Conservation (phyloP, 2,329 filamentous ascomycete species). For the Fusarium sp. region DNA sequence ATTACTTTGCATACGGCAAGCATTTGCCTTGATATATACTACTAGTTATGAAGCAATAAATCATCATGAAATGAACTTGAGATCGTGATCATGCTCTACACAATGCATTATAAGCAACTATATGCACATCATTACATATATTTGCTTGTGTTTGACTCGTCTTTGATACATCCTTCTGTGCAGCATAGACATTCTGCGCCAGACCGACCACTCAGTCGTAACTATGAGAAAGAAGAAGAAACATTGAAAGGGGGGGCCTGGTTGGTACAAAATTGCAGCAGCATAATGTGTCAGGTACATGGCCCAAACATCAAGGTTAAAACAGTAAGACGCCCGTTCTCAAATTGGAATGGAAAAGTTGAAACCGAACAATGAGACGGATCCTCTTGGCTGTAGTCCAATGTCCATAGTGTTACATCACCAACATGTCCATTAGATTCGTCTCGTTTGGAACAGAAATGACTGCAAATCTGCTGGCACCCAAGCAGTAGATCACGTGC, state of each 20-base stretch:
- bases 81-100: neutral
- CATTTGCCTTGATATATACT: conserved; percentile 5
- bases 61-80: neutral
- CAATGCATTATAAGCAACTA: no score
- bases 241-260: neutral
- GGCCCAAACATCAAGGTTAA: neutral
- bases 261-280: neutral
- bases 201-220: neutral
- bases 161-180: neutral
- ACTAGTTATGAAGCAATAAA: conserved; percentile 1
- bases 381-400: neutral
- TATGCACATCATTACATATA: neutral
- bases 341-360: neutral
- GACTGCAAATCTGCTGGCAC: neutral
- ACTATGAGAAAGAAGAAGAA: neutral
- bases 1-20: neutral
- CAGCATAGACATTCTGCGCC: neutral
- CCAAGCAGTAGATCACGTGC: neutral
- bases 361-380: neutral
- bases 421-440: neutral
- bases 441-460: neutral
- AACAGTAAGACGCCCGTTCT: conserved; percentile 1
- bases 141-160: neutral
- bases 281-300: neutral
- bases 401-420: neutral